phyloP scores from a whole-genome alignment of 495 filamentous ascomycete species.

The Glarea lozoyensis region DNA sequence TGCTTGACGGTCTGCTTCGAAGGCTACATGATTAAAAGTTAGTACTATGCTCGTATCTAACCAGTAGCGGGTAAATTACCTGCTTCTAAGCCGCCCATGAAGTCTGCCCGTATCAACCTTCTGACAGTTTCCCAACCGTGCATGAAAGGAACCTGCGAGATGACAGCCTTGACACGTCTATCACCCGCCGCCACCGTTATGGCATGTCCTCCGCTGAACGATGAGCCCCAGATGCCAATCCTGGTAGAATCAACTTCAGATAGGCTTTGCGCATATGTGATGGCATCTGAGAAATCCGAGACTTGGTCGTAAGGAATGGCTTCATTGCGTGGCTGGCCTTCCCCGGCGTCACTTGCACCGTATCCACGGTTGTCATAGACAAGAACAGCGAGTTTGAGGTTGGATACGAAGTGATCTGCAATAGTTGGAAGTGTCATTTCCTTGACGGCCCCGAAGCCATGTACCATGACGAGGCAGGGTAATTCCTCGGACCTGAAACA shows the following conservation, averaged over 20 bases:
- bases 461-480: too few species aligned
- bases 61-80: too few species aligned
- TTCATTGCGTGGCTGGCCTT: constrained; percentile 19
- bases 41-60: too few species aligned
- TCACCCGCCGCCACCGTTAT: constrained; percentile 26
- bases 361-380: constrained; percentile 30
- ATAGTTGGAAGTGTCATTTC: not conserved
- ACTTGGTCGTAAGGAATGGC: constrained; percentile 24
- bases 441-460: too few species aligned
- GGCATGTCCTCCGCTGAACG: constrained; percentile 25
- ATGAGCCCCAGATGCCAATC: constrained; percentile 29
- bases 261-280: constrained; percentile 22
- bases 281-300: constrained; percentile 25
- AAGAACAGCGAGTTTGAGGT: constrained; percentile 14
- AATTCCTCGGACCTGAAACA: too few species aligned
- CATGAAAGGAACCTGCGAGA: constrained; percentile 22
- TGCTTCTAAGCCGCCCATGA: not conserved
- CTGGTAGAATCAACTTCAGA: constrained; percentile 19
- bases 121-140: constrained; percentile 12
- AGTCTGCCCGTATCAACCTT: constrained; percentile 2
- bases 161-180: constrained; percentile 26
- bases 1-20: not conserved
- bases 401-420: not conserved
- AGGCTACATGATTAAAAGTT: too few species aligned
- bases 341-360: constrained; percentile 26